Base-by-base conservation (phyloP, 1,284 basidiomycete genomes). In the Ustilago lituana region DNA sequence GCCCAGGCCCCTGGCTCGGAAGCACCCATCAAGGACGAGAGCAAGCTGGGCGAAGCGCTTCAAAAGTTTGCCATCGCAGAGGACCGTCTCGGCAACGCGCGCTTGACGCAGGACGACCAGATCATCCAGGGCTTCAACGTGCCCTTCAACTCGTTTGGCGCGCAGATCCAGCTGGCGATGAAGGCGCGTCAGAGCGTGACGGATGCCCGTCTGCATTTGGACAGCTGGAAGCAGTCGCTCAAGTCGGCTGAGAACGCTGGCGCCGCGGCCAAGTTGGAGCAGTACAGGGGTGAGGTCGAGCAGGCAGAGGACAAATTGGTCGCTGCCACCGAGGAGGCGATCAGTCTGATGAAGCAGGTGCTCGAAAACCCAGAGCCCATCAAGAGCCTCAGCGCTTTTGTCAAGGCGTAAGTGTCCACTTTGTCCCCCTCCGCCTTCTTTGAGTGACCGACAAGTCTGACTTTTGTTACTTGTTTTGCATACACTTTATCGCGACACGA, bases 291-390 rank as follows among this genome's bases (percentile, higher is more conserved):
- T 20, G 79, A 82, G 45, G 80, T 82, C 10, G 81, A 82, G 52
- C 66, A 76, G 40, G 81, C 81, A 14, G 81, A 82, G 61, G 81
- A 82, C 63, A 79, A 79, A 67, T 88, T 98, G 43, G 94, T 98
- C 14, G 92, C 94, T 82, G 94, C 93, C 85, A 98, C 95, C 20
- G 95, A 98, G 84, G 92, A 95, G 33, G 95, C 95, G 1, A 98
- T 98, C 81, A 93, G 91, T 12, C 87, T 96, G 59, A 98, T 98
- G 95, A 96, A 98, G 87, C 90, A 91, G 36, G 94, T 98, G 12
- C 87, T 98, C 38, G 94, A 98, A 79, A 96, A 97, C 84, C 95
- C 95, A 41, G 95, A 98, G 84, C 93, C 95, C 1, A 85, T 98
- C 81, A 93, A 92, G 87, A 92, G 94, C 84, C 84, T 98, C 47